phyloP scores from a whole-genome alignment of 164 flowering plant species.

The Protea cynaroides region DNA sequence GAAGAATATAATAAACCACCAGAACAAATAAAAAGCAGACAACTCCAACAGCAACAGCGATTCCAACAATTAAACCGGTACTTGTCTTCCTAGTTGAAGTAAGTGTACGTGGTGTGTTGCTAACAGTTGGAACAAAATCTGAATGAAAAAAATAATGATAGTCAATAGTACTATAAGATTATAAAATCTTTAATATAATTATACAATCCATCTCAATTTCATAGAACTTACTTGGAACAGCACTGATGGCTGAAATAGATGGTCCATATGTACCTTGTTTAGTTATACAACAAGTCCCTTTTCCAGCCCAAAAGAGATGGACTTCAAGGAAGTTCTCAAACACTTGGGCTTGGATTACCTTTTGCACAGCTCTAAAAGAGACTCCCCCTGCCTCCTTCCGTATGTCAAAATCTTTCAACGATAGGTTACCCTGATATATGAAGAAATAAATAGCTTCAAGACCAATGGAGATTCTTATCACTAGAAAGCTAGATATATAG shows the following conservation, averaged over 20 bases:
- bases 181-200: background rate
- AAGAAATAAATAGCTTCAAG: no score
- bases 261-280: conserved; percentile 74
- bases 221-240: conserved; percentile 47
- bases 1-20: conserved; percentile 22
- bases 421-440: conserved; percentile 40
- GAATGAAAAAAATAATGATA: conserved; percentile 16
- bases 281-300: conserved; percentile 31
- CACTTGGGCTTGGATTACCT: conserved; percentile 35
- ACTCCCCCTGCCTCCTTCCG: conserved; percentile 51
- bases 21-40: conserved; percentile 25
- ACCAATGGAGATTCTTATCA: no score
- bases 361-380: conserved; percentile 38
- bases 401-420: conserved; percentile 6
- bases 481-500: no score
- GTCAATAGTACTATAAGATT: background rate
- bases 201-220: background rate
- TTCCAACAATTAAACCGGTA: conserved; percentile 57
- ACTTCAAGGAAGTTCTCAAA: conserved; percentile 18
- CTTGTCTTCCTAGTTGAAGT: no score
- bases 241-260: conserved; percentile 76
- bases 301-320: conserved; percentile 1
- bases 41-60: conserved; percentile 39
- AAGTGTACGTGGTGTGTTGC: conserved; percentile 18
- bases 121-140: conserved; percentile 63